These are phyloP conservation scores for Heterobasidion occidentale DNA, from an alignment of 1,284 basidiomycete genomes.

Conservation along the genomic window DNA sequence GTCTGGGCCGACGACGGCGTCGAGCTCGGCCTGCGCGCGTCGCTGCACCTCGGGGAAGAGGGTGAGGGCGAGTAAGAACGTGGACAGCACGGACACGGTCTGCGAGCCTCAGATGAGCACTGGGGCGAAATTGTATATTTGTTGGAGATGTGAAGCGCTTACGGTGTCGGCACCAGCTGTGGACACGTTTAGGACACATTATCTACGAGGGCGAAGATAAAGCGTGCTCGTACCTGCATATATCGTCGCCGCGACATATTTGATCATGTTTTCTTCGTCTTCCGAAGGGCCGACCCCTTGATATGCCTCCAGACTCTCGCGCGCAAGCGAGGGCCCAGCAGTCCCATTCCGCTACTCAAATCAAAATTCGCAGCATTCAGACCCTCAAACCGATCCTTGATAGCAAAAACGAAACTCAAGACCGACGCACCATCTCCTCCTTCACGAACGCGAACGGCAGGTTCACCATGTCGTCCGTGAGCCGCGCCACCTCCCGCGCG, in stretches of 20 bases:
- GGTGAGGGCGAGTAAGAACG: slow-evolving; percentile 17
- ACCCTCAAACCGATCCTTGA: neutral
- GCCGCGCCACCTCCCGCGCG: neutral
- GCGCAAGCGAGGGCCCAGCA: neutral
- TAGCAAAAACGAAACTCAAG: neutral
- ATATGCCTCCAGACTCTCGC: neutral
- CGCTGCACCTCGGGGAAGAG: slow-evolving; percentile 16
- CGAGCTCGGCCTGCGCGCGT: slow-evolving; percentile 19
- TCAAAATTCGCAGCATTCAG: neutral
- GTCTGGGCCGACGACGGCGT: slow-evolving; percentile 13
- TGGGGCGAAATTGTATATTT: neutral
- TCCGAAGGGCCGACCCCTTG: neutral
- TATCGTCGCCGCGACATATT: neutral
- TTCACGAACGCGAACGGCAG: neutral
- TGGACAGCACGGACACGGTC: neutral
- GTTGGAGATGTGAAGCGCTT: neutral
- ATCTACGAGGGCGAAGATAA: no score
- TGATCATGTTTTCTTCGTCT: neutral
- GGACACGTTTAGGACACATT: no score
- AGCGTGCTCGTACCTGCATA: neutral
- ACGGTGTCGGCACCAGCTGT: slow-evolving; percentile 1
- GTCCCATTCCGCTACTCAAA: neutral
- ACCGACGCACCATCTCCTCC: neutral
- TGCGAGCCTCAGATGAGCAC: no score
- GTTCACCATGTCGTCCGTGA: neutral